These are phyloP conservation scores for Cardamine chenopodiifolia DNA, from an alignment of 345 rosid genomes.

Conservation along the genomic window DNA sequence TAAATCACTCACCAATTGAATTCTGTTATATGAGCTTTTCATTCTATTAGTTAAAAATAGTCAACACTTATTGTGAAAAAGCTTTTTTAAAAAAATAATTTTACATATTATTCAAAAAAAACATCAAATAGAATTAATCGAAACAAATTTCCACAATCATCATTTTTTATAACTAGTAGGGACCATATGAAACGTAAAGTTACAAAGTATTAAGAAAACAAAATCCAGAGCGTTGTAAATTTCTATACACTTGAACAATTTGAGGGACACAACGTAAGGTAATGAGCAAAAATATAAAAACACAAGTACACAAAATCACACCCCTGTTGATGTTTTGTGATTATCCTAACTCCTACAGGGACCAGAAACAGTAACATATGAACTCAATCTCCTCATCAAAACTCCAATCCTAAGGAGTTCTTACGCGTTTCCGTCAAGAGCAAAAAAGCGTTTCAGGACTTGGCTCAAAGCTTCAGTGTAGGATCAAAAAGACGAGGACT, in stretches of 20 bases:
- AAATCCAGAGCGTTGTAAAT: neutral
- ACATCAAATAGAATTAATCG: neutral
- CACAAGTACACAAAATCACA: conserved; percentile 29
- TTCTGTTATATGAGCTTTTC: no score
- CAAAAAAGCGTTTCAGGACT: conserved; percentile 18
- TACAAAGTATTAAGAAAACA: neutral
- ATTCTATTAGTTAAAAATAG: no score
- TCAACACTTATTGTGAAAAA: no score
- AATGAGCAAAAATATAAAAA: conserved; percentile 4
- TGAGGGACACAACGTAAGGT: conserved; percentile 2
- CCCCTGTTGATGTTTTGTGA: conserved; percentile 9
- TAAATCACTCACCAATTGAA: no score
- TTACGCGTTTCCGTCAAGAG: no score
- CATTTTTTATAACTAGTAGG: neutral
- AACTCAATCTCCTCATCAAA: neutral
- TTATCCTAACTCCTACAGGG: conserved; percentile 16
- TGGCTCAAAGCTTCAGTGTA: conserved; percentile 18
- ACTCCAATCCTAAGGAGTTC: no score
- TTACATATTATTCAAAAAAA: no score
- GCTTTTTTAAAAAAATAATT: no score
- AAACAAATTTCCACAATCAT: neutral
- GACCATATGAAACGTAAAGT: neutral
- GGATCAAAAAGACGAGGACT: conserved; percentile 21
- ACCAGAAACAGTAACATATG: conserved; percentile 5
- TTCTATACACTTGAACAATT: conserved; percentile 38